Percentiles rank a stretch among this genome's conserved stretches.
Evolutionary conservation across 2,329 filamentous ascomycete genomes (phyloP).

Genomic region (Pyrenophora graminea): DNA sequence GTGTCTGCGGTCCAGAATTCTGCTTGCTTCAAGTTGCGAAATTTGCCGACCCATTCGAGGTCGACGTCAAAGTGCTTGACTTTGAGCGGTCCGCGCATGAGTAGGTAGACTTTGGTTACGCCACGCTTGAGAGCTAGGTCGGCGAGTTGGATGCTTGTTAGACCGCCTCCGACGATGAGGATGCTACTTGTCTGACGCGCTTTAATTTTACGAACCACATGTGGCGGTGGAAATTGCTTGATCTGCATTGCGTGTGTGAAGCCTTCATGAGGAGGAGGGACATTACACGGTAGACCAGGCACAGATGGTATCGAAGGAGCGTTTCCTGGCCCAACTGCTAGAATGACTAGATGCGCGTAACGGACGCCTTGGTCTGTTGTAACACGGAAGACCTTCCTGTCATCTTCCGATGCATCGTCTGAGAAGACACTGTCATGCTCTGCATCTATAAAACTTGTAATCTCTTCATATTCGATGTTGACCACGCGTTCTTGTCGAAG

Average conservation of each 20-base stretch:
- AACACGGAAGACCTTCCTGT: constrained; percentile 67
- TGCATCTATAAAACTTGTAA: constrained; percentile 38
- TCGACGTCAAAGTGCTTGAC: constrained; percentile 80
- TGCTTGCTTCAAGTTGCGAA: constrained; percentile 75
- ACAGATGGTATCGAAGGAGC: constrained; percentile 53
- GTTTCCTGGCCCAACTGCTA: constrained; percentile 73
- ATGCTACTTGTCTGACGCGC: constrained; percentile 58
- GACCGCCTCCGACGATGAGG: constrained; percentile 73
- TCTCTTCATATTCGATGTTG: constrained; percentile 63
- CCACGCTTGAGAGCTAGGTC: constrained; percentile 68
- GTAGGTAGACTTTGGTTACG: constrained; percentile 68
- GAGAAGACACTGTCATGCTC: constrained; percentile 27
- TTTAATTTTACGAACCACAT: constrained; percentile 59
- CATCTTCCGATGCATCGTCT: constrained; percentile 24
- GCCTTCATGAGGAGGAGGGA: constrained; percentile 50
- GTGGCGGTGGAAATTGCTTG: constrained; percentile 59
- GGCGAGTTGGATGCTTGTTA: constrained; percentile 75
- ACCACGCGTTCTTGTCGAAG: constrained; percentile 64
- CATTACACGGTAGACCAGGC: constrained; percentile 42
- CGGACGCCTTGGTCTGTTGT: constrained; percentile 59
- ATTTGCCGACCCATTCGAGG: constrained; percentile 80
- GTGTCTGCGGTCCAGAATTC: constrained; percentile 77
- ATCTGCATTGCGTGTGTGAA: constrained; percentile 70
- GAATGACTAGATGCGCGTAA: constrained; percentile 66
- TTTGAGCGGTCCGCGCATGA: constrained; percentile 65